Evolutionary conservation across 805 yeast species (phyloP).

Genomic region (Candida tammaniensis): DNA sequence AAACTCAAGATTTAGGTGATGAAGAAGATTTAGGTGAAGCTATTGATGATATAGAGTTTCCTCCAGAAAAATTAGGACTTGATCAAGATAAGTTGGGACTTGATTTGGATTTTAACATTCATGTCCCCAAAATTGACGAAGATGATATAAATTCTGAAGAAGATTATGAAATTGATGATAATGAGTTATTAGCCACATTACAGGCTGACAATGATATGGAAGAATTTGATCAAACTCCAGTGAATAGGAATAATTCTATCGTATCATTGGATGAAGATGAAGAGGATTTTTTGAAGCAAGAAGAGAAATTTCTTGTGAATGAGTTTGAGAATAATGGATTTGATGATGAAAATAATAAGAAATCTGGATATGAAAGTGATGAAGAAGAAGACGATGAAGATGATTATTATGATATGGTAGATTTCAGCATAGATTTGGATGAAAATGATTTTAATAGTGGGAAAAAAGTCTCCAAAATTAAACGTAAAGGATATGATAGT

Average conservation of each 20-base stretch:
- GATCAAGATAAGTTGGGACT: constrained; percentile 11
- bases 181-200: constrained; percentile 43
- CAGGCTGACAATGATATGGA: constrained; percentile 47
- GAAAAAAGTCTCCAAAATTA: constrained; percentile 6
- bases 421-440: constrained; percentile 31
- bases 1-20: constrained; percentile 1
- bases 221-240: constrained; percentile 24
- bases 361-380: constrained; percentile 9
- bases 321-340: constrained; percentile 47
- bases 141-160: constrained; percentile 55
- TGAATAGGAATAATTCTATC: constrained; percentile 23
- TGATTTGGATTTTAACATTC: constrained; percentile 31
- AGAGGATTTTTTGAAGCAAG: constrained; percentile 40
- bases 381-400: constrained; percentile 31
- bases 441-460: constrained; percentile 13
- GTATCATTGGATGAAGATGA: constrained; percentile 32
- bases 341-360: constrained; percentile 35
- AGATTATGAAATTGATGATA: constrained; percentile 59
- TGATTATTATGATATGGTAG: constrained; percentile 38
- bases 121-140: constrained; percentile 52
- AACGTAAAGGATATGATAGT: constrained; percentile 14
- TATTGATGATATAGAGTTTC: constrained; percentile 8
- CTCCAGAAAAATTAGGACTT: constrained; percentile 4
- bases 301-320: constrained; percentile 43
- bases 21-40: constrained; percentile 11